Evolutionary conservation across 148 eudicot species (phyloP).

Genomic region (Pouteria glomerata): DNA sequence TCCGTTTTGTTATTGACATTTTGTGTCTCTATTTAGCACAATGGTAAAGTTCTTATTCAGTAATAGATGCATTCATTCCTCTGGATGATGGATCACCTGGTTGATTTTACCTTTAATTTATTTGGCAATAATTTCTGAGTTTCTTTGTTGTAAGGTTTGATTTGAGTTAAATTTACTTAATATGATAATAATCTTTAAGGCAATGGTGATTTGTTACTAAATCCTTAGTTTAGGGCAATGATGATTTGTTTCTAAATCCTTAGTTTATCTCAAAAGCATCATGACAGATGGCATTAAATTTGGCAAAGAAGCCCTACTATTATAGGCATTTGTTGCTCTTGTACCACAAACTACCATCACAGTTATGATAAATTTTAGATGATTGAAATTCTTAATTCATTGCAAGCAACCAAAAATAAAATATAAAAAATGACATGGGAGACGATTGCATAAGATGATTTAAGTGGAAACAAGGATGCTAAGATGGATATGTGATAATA

Average conservation of each 20-base stretch:
- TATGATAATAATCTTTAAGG: background rate
- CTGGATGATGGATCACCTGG: background rate
- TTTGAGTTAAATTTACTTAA: background rate
- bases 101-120: background rate
- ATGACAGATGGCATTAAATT: background rate
- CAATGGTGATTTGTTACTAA: too few species aligned
- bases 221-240: too few species aligned
- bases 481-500: too few species aligned
- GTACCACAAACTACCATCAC: background rate
- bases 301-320: background rate
- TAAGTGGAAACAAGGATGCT: too few species aligned
- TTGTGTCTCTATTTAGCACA: background rate
- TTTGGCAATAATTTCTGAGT: background rate
- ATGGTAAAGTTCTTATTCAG: background rate
- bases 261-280: background rate
- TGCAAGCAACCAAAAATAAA: background rate
- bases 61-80: background rate
- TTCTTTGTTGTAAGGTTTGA: background rate
- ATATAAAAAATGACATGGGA: too few species aligned
- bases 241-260: background rate
- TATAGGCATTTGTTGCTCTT: background rate
- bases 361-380: background rate
- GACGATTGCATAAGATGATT: too few species aligned
- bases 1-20: background rate
- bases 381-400: background rate